Conservation (phyloP, 805 yeast species). For the Yamadazyma phyllophila region DNA sequence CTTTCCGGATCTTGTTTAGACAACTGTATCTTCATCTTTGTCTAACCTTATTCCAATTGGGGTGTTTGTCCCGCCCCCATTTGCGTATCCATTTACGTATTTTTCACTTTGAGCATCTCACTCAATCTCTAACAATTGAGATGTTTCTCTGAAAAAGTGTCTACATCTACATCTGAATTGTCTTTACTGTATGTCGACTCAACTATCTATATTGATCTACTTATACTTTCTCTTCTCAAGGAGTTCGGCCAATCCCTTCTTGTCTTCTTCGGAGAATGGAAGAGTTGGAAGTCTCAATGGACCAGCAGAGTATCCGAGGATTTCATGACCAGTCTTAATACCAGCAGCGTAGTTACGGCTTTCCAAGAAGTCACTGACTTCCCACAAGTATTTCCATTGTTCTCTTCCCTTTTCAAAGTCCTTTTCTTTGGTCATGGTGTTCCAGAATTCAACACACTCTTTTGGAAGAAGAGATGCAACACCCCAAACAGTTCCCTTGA, state of each 20-base stretch:
- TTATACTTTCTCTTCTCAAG: conserved; percentile 13
- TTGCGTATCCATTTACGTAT: no score
- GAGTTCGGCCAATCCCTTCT: conserved; percentile 9
- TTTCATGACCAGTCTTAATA: conserved; percentile 15
- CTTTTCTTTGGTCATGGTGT: conserved; percentile 9
- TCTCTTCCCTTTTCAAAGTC: conserved; percentile 13
- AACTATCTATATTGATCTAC: not conserved
- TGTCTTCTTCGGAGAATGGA: conserved; percentile 12
- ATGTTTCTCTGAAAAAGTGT: no score
- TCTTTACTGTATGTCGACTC: no score
- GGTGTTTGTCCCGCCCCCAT: no score
- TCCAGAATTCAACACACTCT: conserved; percentile 14
- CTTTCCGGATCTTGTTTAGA: not conserved
- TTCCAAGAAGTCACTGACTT: conserved; percentile 14
- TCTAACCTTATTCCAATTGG: not conserved
- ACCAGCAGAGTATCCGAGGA: conserved; percentile 15
- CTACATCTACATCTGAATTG: no score
- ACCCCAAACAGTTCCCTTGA: conserved; percentile 15
- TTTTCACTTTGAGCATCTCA: no score
- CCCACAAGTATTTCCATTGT: conserved; percentile 17
- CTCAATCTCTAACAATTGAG: no score
- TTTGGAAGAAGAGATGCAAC: conserved; percentile 16
- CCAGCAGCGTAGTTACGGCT: conserved; percentile 15
- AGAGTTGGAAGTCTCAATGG: conserved; percentile 15
- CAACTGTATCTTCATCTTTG: not conserved